Percentiles rank a stretch among this genome's conserved stretches.
Conservation (phyloP, 2,329 filamentous ascomycete species). For the Trichoderma sp. region DNA sequence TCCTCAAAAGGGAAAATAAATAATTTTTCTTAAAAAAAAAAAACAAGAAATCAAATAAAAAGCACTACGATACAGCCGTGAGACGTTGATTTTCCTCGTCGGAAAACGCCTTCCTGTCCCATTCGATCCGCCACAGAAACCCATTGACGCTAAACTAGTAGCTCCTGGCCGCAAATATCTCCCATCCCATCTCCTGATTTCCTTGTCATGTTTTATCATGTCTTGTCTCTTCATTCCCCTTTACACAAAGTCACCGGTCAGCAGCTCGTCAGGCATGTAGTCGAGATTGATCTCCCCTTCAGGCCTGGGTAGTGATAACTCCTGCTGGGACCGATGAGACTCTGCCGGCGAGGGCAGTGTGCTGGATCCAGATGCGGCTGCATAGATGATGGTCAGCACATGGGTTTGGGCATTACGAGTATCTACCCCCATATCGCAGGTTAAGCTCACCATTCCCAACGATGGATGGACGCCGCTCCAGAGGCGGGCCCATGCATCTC, state of each 20-base stretch:
- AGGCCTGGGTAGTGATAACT: neutral
- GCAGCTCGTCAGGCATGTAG: slow-evolving; percentile 42
- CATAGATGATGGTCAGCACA: neutral
- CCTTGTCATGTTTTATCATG: neutral
- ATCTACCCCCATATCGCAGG: neutral
- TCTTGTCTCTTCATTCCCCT: neutral
- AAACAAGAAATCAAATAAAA: neutral
- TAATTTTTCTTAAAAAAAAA: no score
- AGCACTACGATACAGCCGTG: neutral
- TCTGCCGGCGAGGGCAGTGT: slow-evolving; percentile 22
- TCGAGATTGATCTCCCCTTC: slow-evolving; percentile 31
- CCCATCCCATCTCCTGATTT: neutral
- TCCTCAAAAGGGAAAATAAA: no score
- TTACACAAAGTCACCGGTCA: slow-evolving; percentile 28
- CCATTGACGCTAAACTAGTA: neutral
- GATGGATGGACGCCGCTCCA: slow-evolving; percentile 10
- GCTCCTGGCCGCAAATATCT: neutral
- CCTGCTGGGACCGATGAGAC: slow-evolving; percentile 5
- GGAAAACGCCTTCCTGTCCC: neutral
- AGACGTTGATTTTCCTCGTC: no score
- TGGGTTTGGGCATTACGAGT: neutral
- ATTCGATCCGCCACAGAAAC: neutral
- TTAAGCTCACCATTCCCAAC: slow-evolving; percentile 16
- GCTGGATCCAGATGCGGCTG: slow-evolving; percentile 9
- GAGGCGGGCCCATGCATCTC: slow-evolving; percentile 25